These are phyloP conservation scores for Ogataea angusta DNA, from an alignment of 805 yeast species.

Conservation along the genomic window DNA sequence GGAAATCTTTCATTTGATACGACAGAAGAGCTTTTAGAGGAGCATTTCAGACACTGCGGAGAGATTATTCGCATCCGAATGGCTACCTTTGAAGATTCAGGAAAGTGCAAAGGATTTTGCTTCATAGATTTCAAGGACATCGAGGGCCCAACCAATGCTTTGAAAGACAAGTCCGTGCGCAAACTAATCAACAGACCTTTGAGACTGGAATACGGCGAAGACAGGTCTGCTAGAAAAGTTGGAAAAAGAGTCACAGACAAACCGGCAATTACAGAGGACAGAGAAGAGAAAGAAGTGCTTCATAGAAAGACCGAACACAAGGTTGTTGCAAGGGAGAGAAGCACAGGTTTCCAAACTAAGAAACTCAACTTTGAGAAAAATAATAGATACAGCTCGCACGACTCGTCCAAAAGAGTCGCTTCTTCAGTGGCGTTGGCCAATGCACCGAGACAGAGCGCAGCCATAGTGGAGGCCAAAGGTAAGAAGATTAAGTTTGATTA, in stretches of 20 bases:
- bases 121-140: slow-evolving; percentile 83
- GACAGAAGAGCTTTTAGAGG: slow-evolving; percentile 70
- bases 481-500: slow-evolving; percentile 73
- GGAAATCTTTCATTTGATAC: slow-evolving; percentile 94
- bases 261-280: slow-evolving; percentile 4
- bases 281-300: slow-evolving; percentile 1
- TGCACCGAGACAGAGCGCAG: slow-evolving; percentile 87
- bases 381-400: not conserved
- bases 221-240: slow-evolving; percentile 55
- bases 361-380: slow-evolving; percentile 14
- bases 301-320: not conserved
- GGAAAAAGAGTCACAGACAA: slow-evolving; percentile 4
- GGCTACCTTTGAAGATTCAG: slow-evolving; percentile 97
- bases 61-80: slow-evolving; percentile 79
- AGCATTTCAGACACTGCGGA: slow-evolving; percentile 89
- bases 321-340: slow-evolving; percentile 17
- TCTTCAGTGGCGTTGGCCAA: slow-evolving; percentile 84
- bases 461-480: slow-evolving; percentile 88
- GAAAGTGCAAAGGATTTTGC: slow-evolving; percentile 96
- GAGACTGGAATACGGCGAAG: slow-evolving; percentile 93
- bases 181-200: slow-evolving; percentile 69
- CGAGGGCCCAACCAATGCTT: slow-evolving; percentile 78
- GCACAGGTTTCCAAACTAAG: slow-evolving; percentile 27
- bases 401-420: slow-evolving; percentile 40
- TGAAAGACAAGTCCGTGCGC: slow-evolving; percentile 65